phyloP scores from a whole-genome alignment of 2,329 filamentous ascomycete species.

The Hypoxylon sp. region DNA sequence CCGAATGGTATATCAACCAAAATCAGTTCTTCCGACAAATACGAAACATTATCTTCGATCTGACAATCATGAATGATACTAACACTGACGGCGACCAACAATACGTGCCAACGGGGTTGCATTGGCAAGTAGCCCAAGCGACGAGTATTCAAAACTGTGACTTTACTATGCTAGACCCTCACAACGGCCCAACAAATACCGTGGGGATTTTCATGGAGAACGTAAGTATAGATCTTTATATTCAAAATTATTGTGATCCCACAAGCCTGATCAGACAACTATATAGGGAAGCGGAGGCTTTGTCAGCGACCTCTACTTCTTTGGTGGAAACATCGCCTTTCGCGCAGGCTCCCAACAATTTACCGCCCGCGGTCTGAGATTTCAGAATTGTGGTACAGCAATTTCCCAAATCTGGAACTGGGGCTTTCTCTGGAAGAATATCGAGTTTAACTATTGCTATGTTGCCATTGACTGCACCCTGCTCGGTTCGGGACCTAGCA shows the following conservation, averaged over 20 bases:
- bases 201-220: conserved; percentile 61
- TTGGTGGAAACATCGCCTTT: conserved; percentile 70
- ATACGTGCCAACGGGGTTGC: conserved; percentile 64
- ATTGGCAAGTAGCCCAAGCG: conserved; percentile 74
- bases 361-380: conserved; percentile 69
- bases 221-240: not conserved
- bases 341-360: conserved; percentile 72
- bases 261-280: too few species aligned
- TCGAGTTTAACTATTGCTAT: conserved; percentile 20
- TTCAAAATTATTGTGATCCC: too few species aligned
- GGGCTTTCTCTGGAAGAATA: conserved; percentile 61
- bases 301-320: conserved; percentile 71
- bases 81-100: conserved; percentile 60
- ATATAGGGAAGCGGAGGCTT: conserved; percentile 67
- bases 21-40: conserved; percentile 69
- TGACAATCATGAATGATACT: conserved; percentile 64
- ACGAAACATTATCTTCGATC: conserved; percentile 67
- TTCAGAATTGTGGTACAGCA: conserved; percentile 65
- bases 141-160: conserved; percentile 69
- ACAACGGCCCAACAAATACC: conserved; percentile 52
- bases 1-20: conserved; percentile 70
- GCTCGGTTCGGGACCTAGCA: not conserved
- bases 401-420: conserved; percentile 72
- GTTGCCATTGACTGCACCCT: conserved; percentile 7
- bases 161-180: conserved; percentile 69